Evolutionary conservation across 2,329 filamentous ascomycete genomes (phyloP).

Genomic region (Beauveria medogensis): DNA sequence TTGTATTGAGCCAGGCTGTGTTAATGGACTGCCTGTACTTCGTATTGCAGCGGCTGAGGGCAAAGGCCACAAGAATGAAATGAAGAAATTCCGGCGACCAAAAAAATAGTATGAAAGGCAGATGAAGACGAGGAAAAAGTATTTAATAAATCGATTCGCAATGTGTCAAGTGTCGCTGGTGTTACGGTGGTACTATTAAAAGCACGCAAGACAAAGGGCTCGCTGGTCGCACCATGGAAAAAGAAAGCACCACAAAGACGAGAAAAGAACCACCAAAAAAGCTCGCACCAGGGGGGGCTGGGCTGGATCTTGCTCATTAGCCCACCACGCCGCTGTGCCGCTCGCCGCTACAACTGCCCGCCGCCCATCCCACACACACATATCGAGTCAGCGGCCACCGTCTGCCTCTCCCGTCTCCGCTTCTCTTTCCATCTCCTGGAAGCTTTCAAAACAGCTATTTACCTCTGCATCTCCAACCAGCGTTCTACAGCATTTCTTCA

Average conservation of each 20-base stretch:
- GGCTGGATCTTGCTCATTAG: background rate
- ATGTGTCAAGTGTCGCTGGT: too few relatives aligned
- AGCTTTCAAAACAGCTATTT: background rate
- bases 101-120: too few relatives aligned
- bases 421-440: background rate
- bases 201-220: background rate
- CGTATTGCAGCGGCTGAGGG: background rate
- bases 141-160: too few relatives aligned
- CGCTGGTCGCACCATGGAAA: background rate
- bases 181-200: background rate
- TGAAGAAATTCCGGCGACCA: background rate
- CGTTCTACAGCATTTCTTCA: background rate
- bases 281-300: background rate
- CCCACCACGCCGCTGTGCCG: background rate
- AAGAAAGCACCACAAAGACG: background rate
- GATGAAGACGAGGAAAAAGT: too few relatives aligned
- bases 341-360: background rate
- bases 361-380: background rate
- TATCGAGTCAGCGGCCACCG: slow-evolving; percentile 4
- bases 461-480: background rate
- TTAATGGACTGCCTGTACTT: too few relatives aligned
- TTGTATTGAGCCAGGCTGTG: background rate
- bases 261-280: background rate
- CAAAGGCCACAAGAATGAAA: background rate
- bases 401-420: slow-evolving; percentile 1